Conservation (phyloP, 2,329 filamentous ascomycete genomes). For the Ascochyta koolunga region DNA sequence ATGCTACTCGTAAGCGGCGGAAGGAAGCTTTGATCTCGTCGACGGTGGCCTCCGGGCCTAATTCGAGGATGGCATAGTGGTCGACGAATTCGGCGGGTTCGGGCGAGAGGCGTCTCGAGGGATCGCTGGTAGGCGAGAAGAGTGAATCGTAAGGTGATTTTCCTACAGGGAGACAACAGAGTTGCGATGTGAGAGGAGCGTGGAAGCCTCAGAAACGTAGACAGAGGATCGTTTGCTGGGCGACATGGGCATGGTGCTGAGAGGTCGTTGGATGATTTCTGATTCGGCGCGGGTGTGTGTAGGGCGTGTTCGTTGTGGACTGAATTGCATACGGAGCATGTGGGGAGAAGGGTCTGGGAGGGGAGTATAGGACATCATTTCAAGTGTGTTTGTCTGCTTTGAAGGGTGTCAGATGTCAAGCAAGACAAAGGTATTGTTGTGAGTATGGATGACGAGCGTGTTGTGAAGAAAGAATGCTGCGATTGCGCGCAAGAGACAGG, state of each 20-base stretch:
- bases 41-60: conserved; percentile 30
- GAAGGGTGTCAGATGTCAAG: conserved; percentile 5
- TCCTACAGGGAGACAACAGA: conserved; percentile 25
- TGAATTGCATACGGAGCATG: conserved; percentile 26
- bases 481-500: conserved; percentile 19
- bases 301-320: conserved; percentile 27
- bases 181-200: conserved; percentile 29
- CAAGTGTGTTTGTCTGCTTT: conserved; percentile 12
- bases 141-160: conserved; percentile 19
- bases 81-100: conserved; percentile 30
- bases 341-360: conserved; percentile 23
- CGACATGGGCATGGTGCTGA: conserved; percentile 25
- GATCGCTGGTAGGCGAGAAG: conserved; percentile 22
- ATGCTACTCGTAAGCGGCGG: conserved; percentile 34
- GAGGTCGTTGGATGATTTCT: conserved; percentile 29
- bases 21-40: conserved; percentile 40
- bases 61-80: conserved; percentile 40
- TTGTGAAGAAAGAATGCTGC: conserved; percentile 22
- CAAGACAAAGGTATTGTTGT: conserved; percentile 16
- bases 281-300: conserved; percentile 32
- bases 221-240: conserved; percentile 33
- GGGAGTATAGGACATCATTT: conserved; percentile 29
- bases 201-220: conserved; percentile 34
- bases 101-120: conserved; percentile 3
- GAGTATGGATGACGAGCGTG: conserved; percentile 11